These are phyloP conservation scores for Biscogniauxia sp. DNA, from an alignment of 2,329 filamentous ascomycete genomes.

Conservation along the genomic window DNA sequence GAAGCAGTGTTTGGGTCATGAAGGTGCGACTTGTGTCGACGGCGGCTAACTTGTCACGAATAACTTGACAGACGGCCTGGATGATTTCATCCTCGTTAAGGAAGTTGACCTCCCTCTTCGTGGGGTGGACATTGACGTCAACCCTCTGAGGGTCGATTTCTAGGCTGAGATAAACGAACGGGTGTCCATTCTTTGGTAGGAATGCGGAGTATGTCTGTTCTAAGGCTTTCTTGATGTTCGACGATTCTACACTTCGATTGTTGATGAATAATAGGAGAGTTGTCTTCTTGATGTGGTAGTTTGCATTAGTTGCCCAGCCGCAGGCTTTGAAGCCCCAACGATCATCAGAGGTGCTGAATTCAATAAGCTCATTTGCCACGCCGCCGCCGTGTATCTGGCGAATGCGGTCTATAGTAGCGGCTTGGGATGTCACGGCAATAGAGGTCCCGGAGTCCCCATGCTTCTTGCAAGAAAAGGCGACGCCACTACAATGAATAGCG, in stretches of 20 bases:
- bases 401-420: constrained; percentile 77
- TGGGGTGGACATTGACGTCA: constrained; percentile 97
- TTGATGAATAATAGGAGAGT: constrained; percentile 93
- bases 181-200: constrained; percentile 89
- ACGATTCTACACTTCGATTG: constrained; percentile 88
- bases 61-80: constrained; percentile 76
- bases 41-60: constrained; percentile 73
- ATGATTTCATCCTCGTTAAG: constrained; percentile 97
- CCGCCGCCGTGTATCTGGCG: constrained; percentile 82
- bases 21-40: constrained; percentile 95
- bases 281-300: constrained; percentile 90
- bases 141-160: constrained; percentile 90
- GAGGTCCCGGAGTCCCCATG: constrained; percentile 82
- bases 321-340: constrained; percentile 82
- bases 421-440: constrained; percentile 72
- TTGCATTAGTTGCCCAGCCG: constrained; percentile 86
- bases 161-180: constrained; percentile 88
- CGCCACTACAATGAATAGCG: constrained; percentile 85
- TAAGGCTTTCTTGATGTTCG: constrained; percentile 80
- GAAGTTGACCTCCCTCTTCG: constrained; percentile 95
- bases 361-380: constrained; percentile 84
- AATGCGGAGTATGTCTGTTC: constrained; percentile 88
- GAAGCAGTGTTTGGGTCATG: constrained; percentile 86
- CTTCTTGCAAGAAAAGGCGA: constrained; percentile 96
- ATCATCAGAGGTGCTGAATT: constrained; percentile 68